A percentile compares a stretch with the other conserved stretches of the same genome.
These are phyloP conservation scores for Calophaca sinica DNA, from an alignment of 306 rosid genomes.

Conservation along the genomic window DNA sequence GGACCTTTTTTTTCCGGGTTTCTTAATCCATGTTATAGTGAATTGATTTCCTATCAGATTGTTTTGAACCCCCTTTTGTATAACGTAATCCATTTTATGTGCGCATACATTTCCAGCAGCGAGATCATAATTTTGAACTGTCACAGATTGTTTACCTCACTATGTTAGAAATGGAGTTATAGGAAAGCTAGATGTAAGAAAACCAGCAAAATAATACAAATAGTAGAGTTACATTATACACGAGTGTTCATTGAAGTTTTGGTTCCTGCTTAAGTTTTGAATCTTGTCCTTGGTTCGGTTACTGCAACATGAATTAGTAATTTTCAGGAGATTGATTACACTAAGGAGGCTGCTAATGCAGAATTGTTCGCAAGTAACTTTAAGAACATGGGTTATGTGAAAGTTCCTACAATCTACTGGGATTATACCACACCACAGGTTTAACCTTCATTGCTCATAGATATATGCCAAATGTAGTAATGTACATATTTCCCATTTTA, in stretches of 20 bases:
- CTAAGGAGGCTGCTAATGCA: constrained; percentile 95
- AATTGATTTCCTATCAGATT: not conserved
- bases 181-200: not conserved
- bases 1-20: not conserved
- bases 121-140: constrained; percentile 20
- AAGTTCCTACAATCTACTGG: constrained; percentile 88
- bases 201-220: constrained; percentile 29
- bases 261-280: constrained; percentile 20
- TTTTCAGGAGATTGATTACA: constrained; percentile 98
- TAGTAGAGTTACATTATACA: constrained; percentile 13
- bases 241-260: constrained; percentile 1
- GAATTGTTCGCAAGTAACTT: constrained; percentile 89
- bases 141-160: constrained; percentile 26
- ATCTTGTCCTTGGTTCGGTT: constrained; percentile 33
- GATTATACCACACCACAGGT: constrained; percentile 98
- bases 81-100: not conserved
- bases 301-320: constrained; percentile 39
- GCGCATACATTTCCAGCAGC: not conserved
- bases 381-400: constrained; percentile 82
- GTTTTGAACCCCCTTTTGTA: no score
- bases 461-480: constrained; percentile 33
- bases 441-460: constrained; percentile 37
- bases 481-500: constrained; percentile 29
- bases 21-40: not conserved
- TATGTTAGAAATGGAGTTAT: not conserved